Percentiles rank a stretch among this genome's conserved stretches.
These are phyloP conservation scores for Tolypocladium pustulatum DNA, from an alignment of 2,329 filamentous ascomycete genomes.

Conservation along the genomic window DNA sequence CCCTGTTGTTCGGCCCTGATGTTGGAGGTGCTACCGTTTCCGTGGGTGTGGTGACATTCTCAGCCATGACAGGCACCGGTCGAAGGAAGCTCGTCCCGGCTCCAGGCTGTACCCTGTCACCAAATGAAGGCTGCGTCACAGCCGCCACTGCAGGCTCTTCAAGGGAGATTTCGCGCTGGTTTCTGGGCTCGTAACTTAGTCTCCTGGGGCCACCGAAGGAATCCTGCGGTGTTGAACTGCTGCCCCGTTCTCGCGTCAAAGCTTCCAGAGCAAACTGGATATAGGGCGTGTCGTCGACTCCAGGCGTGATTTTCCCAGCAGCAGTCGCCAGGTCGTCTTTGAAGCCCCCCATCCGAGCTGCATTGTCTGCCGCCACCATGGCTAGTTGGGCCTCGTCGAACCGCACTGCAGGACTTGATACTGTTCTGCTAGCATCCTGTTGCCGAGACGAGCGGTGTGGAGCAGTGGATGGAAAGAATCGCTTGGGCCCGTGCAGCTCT, in stretches of 20 bases:
- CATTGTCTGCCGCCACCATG: constrained; percentile 24
- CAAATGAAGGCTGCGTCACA: neutral
- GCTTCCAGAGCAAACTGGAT: constrained; percentile 86
- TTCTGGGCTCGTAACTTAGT: constrained; percentile 19
- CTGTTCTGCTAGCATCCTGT: constrained; percentile 1
- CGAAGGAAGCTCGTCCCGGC: neutral
- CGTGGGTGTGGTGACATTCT: neutral
- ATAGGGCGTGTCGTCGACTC: constrained; percentile 75
- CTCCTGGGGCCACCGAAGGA: constrained; percentile 27
- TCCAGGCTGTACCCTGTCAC: neutral
- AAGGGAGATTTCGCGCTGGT: constrained; percentile 9
- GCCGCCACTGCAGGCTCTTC: constrained; percentile 3
- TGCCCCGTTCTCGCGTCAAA: constrained; percentile 63
- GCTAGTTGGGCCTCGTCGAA: constrained; percentile 29
- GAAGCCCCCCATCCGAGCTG: constrained; percentile 26
- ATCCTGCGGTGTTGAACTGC: constrained; percentile 41
- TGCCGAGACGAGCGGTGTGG: constrained; percentile 13
- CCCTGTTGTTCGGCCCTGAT: neutral
- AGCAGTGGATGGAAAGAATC: constrained; percentile 18
- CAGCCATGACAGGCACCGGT: neutral
- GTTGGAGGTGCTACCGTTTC: neutral
- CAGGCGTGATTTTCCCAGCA: constrained; percentile 54
- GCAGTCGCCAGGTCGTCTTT: constrained; percentile 42
- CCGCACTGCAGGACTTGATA: constrained; percentile 14
- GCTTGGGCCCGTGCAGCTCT: constrained; percentile 34